Conservation (phyloP, 208 protist genomes). For the Wallacemonas rigidus region DNA sequence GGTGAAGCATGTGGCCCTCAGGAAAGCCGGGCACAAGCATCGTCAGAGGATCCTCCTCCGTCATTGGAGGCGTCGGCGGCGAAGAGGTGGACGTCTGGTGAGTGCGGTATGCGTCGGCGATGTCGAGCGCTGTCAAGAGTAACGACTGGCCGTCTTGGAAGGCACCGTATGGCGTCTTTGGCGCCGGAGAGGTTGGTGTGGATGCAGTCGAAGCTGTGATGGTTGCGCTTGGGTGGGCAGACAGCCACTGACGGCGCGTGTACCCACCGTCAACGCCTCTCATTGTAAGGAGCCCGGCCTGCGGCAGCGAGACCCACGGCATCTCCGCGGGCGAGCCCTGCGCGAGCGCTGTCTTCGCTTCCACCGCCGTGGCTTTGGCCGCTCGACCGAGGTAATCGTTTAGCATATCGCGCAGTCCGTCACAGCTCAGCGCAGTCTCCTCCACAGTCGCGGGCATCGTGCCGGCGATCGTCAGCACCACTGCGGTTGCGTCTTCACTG, state of each 20-base stretch:
- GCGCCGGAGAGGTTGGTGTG: neutral
- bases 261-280: slow-evolving; percentile 1
- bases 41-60: slow-evolving; percentile 2
- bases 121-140: neutral
- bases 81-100: neutral
- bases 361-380: neutral
- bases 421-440: neutral
- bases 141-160: slow-evolving; percentile 4
- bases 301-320: neutral
- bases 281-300: slow-evolving; percentile 3
- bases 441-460: slow-evolving; percentile 7
- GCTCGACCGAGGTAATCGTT: slow-evolving; percentile 4
- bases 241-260: slow-evolving; percentile 4
- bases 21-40: slow-evolving; percentile 8
- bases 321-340: neutral
- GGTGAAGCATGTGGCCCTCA: slow-evolving; percentile 12
- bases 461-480: slow-evolving; percentile 10
- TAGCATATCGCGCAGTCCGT: neutral
- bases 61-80: neutral
- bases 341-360: neutral
- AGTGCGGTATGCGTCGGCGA: neutral
- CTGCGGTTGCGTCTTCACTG: neutral
- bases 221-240: neutral
- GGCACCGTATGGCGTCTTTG: slow-evolving; percentile 1
- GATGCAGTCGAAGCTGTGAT: neutral